phyloP scores from a whole-genome alignment of 2,329 filamentous ascomycete genomes.

The Iodosphaeria phyllophila region DNA sequence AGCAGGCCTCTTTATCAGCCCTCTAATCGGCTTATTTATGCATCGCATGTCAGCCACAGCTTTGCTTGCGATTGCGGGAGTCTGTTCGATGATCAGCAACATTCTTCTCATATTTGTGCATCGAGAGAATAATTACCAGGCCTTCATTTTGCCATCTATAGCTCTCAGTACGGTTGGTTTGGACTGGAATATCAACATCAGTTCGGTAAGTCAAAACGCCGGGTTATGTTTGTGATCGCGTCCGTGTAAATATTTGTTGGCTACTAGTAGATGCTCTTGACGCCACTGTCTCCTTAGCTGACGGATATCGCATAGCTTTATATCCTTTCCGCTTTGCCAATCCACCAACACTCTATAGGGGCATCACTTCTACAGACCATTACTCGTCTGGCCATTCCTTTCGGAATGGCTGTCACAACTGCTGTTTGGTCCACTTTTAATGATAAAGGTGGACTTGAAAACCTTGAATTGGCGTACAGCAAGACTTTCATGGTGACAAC shows the following conservation, averaged over 20 bases:
- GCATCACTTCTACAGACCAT: slow-evolving; percentile 14
- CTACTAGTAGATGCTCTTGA: too few relatives aligned
- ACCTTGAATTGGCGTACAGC: slow-evolving; percentile 11
- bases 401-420: slow-evolving; percentile 14
- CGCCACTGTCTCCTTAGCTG: too few relatives aligned
- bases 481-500: slow-evolving; percentile 14
- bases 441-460: slow-evolving; percentile 4
- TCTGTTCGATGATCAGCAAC: slow-evolving; percentile 11
- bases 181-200: slow-evolving; percentile 17
- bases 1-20: slow-evolving; percentile 13
- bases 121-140: slow-evolving; percentile 11
- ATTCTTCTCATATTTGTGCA: slow-evolving; percentile 13
- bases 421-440: slow-evolving; percentile 15
- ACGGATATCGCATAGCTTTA: too few relatives aligned
- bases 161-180: slow-evolving; percentile 15
- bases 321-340: slow-evolving; percentile 12
- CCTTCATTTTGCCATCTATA: slow-evolving; percentile 14
- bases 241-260: slow-evolving; percentile 3
- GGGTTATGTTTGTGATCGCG: not conserved
- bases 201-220: slow-evolving; percentile 9
- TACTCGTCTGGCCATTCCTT: slow-evolving; percentile 13
- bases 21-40: slow-evolving; percentile 14
- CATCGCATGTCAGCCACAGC: slow-evolving; percentile 10
- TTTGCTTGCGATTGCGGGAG: slow-evolving; percentile 9
- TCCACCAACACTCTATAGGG: slow-evolving; percentile 12